Base-by-base conservation (phyloP, 2,329 filamentous ascomycete species). In the Pseudogymnoascus pannorum region DNA sequence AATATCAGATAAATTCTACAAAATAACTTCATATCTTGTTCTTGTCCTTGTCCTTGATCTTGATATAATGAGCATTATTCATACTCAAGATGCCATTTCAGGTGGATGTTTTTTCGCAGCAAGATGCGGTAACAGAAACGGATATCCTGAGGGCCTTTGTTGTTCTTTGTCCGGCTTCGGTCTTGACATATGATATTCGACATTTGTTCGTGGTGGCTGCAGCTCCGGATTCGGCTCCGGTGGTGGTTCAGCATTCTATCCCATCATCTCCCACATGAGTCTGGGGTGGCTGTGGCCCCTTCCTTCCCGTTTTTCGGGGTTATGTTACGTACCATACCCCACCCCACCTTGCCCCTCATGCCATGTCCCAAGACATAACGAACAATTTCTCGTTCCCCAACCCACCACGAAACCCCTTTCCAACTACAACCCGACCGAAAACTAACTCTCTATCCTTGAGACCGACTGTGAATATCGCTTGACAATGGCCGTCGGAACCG, bases 401-500 rank as follows among this genome's bases (percentile, higher is more conserved):
- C 42, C 24, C 22, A 61, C 38, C 20, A 48, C 48, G 58, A 40
- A 31, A 14, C 24, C 9, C 26, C 26, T 51, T 42, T 44, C 42
- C 40, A 33, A 54, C 8, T 36, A 20, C 18, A n/a, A 22, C 8
- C 57, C 44, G 18, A n/a, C n/a, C n/a, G n/a, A n/a, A n/a, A 26
- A 57, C 59, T 3, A 2, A n/a, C 33, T 11, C 60, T 35, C 35
- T 51, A 20, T 54, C 26, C 44, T 58, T 62, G 18, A 58, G 65
- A 64, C 62, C 40, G 29, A 61, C n/a, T 60, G 26, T 62, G 61
- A 65, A 66, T 63, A 63, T 61, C 61, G 54, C 40, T 18, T 60
- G 60, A 79, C 66, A 66, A 95, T 95, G 91, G 77, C 87, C 74
- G 83, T 89, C 68, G 91, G 91, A 79, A 94, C 92, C 65, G 91